These are phyloP conservation scores for Silybum marianum DNA, from an alignment of 129 eudicot genomes.

Conservation along the genomic window DNA sequence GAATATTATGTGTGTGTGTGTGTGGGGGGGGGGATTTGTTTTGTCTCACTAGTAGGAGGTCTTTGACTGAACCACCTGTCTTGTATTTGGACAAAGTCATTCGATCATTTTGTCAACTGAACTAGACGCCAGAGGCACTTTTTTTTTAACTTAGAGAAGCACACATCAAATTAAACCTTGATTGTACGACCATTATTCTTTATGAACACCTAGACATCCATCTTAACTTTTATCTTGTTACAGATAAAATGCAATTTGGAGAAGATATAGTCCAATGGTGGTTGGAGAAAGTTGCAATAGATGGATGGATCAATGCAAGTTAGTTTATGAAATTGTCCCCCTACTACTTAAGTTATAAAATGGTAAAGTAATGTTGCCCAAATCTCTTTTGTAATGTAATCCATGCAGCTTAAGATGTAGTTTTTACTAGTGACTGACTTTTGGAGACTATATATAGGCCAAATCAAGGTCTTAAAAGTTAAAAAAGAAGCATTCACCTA, in stretches of 20 bases:
- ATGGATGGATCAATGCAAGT: conserved; percentile 23
- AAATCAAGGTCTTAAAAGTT: not conserved
- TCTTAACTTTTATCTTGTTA: conserved; percentile 7
- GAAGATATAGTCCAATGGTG: conserved; percentile 11
- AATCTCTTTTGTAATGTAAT: conserved; percentile 11
- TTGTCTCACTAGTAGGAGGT: too few species aligned
- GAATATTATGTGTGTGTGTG: too few species aligned
- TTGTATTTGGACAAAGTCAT: too few species aligned
- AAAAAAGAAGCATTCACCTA: not conserved
- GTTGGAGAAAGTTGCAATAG: conserved; percentile 12
- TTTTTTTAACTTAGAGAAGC: too few species aligned
- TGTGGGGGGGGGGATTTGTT: too few species aligned
- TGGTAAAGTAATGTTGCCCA: conserved; percentile 37
- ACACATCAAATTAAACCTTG: too few species aligned
- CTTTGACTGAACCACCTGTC: too few species aligned
- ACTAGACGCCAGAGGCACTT: too few species aligned
- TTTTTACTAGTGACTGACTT: not conserved
- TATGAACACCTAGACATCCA: not conserved
- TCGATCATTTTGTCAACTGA: too few species aligned
- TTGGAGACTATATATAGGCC: not conserved
- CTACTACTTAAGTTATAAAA: not conserved
- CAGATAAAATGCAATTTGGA: conserved; percentile 29
- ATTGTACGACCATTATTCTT: too few species aligned
- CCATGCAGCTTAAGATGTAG: conserved; percentile 24
- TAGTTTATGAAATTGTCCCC: conserved; percentile 20